phyloP scores from a whole-genome alignment of 1,284 basidiomycete species.

The Cryptococcus maquisensis region DNA sequence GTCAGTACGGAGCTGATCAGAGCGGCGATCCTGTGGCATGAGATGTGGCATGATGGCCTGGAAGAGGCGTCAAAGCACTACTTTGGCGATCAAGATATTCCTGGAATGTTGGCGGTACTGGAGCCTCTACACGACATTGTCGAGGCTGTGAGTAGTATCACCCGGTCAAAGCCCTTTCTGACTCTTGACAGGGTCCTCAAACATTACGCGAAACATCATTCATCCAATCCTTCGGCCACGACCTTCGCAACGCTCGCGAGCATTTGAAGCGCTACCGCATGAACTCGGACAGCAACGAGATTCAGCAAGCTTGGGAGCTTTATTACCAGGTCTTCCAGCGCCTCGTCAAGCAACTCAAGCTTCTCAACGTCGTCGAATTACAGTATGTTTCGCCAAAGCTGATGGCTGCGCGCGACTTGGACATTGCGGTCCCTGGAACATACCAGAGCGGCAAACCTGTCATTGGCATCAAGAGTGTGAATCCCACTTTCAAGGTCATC shows the following conservation, averaged over 20 bases:
- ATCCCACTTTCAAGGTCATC: conserved; percentile 85
- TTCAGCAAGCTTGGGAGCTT: conserved; percentile 99
- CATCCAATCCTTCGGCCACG: conserved; percentile 88
- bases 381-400: conserved; percentile 97
- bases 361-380: conserved; percentile 85
- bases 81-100: conserved; percentile 98
- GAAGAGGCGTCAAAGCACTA: conserved; percentile 97
- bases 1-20: conserved; percentile 95
- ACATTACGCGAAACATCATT: conserved; percentile 95
- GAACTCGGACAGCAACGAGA: conserved; percentile 80
- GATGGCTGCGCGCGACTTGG: conserved; percentile 81
- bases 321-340: conserved; percentile 96
- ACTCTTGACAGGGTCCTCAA: conserved; percentile 63
- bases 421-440: conserved; percentile 92
- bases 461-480: conserved; percentile 77
- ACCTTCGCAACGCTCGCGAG: conserved; percentile 90
- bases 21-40: conserved; percentile 98
- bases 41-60: conserved; percentile 97
- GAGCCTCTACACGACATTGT: conserved; percentile 93
- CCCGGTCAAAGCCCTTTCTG: not conserved
- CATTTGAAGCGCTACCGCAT: conserved; percentile 81
- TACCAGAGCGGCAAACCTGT: conserved; percentile 87
- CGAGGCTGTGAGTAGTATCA: conserved; percentile 63
- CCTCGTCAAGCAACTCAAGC: conserved; percentile 88
- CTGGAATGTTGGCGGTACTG: conserved; percentile 93